These are phyloP conservation scores for Hypoxylon sp. DNA, from an alignment of 2,329 filamentous ascomycete species.

Conservation along the genomic window DNA sequence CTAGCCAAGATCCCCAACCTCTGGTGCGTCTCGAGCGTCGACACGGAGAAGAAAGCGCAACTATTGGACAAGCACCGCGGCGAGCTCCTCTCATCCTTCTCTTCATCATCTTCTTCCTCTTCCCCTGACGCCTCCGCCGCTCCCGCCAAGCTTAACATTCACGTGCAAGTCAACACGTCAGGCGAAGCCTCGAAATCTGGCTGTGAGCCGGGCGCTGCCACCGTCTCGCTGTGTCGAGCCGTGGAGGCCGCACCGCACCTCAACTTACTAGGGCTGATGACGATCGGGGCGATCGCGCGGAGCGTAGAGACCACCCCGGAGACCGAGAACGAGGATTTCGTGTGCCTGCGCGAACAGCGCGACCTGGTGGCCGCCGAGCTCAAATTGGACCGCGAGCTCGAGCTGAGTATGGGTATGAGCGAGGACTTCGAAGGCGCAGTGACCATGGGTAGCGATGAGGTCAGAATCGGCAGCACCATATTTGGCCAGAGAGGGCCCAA, in stretches of 20 bases:
- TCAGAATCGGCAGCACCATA: constrained; percentile 92
- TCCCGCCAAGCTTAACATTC: constrained; percentile 70
- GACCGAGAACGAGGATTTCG: constrained; percentile 93
- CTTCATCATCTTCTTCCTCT: too few relatives aligned
- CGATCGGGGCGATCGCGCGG: constrained; percentile 92
- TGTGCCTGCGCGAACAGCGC: constrained; percentile 73
- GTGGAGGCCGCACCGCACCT: constrained; percentile 77
- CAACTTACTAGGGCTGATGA: constrained; percentile 88
- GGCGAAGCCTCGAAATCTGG: constrained; percentile 89
- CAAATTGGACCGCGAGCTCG: constrained; percentile 68
- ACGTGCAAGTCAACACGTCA: constrained; percentile 96
- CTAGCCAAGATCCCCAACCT: constrained; percentile 90
- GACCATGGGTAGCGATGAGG: constrained; percentile 84
- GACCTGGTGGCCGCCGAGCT: constrained; percentile 76
- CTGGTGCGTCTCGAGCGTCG: constrained; percentile 91
- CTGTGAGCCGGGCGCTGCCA: constrained; percentile 73
- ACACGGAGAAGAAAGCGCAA: constrained; percentile 86
- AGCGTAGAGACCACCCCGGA: constrained; percentile 79
- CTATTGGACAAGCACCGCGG: constrained; percentile 82
- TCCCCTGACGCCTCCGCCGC: constrained; percentile 48
- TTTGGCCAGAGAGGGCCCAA: constrained; percentile 87
- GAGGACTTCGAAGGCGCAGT: constrained; percentile 94
- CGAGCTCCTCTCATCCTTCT: constrained; percentile 60
- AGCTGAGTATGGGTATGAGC: constrained; percentile 99
- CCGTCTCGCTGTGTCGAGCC: constrained; percentile 73